These are phyloP conservation scores for Kluyveromyces aestuarii DNA, from an alignment of 805 yeast genomes.

Conservation along the genomic window DNA sequence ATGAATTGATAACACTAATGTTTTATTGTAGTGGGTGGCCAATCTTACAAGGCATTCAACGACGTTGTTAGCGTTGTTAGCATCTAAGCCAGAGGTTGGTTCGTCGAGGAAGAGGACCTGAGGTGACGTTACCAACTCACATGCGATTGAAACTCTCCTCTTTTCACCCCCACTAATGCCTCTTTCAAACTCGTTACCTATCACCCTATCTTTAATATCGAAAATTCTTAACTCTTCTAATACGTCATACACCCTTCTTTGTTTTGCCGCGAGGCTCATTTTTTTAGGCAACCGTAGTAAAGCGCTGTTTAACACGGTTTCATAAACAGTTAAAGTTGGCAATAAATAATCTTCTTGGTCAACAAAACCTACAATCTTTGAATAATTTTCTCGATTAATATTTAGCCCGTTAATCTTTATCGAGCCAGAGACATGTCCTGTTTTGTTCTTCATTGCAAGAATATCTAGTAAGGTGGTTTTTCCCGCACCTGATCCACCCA, in stretches of 20 bases:
- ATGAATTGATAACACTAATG: slow-evolving; percentile 88
- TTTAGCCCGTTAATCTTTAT: slow-evolving; percentile 64
- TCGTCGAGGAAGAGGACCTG: slow-evolving; percentile 77
- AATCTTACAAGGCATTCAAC: slow-evolving; percentile 74
- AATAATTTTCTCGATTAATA: slow-evolving; percentile 35
- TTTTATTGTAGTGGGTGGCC: slow-evolving; percentile 73
- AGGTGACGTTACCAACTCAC: slow-evolving; percentile 86
- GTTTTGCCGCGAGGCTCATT: slow-evolving; percentile 68
- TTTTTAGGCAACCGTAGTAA: slow-evolving; percentile 72
- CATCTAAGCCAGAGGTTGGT: slow-evolving; percentile 93
- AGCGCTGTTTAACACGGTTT: slow-evolving; percentile 90
- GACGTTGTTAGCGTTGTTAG: slow-evolving; percentile 88
- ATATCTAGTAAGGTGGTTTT: slow-evolving; percentile 90
- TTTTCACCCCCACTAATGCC: slow-evolving; percentile 85
- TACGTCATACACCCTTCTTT: slow-evolving; percentile 73
- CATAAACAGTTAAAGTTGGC: slow-evolving; percentile 92
- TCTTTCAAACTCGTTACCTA: slow-evolving; percentile 82
- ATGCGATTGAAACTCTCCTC: slow-evolving; percentile 85
- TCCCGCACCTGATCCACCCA: slow-evolving; percentile 99
- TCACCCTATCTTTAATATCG: slow-evolving; percentile 71
- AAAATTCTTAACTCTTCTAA: slow-evolving; percentile 76
- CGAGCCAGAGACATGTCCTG: slow-evolving; percentile 59
- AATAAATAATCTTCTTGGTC: slow-evolving; percentile 90
- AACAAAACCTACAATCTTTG: slow-evolving; percentile 80
- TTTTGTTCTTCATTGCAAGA: slow-evolving; percentile 77